These are phyloP conservation scores for Ogataea chonburiensis DNA, from an alignment of 805 yeast species.

Conservation along the genomic window DNA sequence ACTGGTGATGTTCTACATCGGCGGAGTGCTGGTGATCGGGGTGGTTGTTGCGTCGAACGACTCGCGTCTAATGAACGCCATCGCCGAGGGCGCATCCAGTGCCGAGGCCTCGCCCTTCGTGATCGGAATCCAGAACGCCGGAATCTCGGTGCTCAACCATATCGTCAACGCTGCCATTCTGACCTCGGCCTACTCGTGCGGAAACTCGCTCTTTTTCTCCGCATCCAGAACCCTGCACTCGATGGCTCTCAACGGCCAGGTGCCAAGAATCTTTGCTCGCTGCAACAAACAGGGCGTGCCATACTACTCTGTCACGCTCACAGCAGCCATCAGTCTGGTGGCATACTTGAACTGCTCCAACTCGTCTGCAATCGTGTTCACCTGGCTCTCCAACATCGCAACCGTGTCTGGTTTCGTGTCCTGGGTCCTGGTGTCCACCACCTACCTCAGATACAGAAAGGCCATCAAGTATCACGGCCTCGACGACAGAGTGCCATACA, in stretches of 20 bases:
- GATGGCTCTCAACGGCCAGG: conserved; percentile 70
- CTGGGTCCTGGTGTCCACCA: conserved; percentile 55
- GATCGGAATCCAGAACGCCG: conserved; percentile 71
- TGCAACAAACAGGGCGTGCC: conserved; percentile 74
- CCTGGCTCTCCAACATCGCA: conserved; percentile 65
- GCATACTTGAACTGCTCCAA: conserved; percentile 67
- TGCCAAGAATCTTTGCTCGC: conserved; percentile 62
- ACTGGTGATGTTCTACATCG: conserved; percentile 33
- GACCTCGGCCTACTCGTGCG: conserved; percentile 55
- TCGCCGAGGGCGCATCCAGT: conserved; percentile 48
- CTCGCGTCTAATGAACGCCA: conserved; percentile 41
- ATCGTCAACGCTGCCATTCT: conserved; percentile 74
- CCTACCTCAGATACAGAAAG: conserved; percentile 63
- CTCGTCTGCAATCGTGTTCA: conserved; percentile 58
- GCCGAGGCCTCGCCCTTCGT: conserved; percentile 88
- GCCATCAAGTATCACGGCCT: conserved; percentile 54
- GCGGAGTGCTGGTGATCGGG: conserved; percentile 43
- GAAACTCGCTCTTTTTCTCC: conserved; percentile 72
- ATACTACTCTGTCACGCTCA: conserved; percentile 48
- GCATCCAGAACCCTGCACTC: conserved; percentile 75
- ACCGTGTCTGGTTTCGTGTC: conserved; percentile 68
- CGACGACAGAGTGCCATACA: conserved; percentile 56
- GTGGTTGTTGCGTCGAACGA: conserved; percentile 47
- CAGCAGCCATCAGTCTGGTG: conserved; percentile 48
- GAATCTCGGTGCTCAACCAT: conserved; percentile 67